Base-by-base conservation (phyloP, 371 early-diverging fungal genomes). In the Mortierella sp. region DNA sequence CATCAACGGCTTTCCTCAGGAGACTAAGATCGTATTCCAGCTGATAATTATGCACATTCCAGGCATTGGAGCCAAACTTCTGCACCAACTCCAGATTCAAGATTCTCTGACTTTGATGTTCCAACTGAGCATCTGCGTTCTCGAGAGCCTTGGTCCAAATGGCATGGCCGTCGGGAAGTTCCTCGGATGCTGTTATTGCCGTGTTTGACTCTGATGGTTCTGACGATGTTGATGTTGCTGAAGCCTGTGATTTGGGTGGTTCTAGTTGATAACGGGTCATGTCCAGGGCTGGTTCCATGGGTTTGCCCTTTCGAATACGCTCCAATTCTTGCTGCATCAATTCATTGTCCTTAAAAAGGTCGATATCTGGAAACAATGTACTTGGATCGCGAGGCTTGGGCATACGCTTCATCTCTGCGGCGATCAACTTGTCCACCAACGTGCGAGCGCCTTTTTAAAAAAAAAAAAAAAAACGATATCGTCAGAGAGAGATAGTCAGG, bases 21-120 rank as follows among this genome's bases (percentile, higher is more conserved):
- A 72, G 54, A 21, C 81, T 73, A 3, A 87, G 68, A 30, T 81
- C 56, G 4, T 78, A 71, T 62, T 95, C 93, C 63, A 94, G 70
- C 63, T 94, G 93, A 70, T 86, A 92, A 66, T 94, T 94, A 64
- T 92, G 88, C 23, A 93, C 70, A 71, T 87, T 88, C 95, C 96
- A 96, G 2, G 91, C 89, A 65, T 94, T 94, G 26, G 89, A 81
- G 21, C 95, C 95, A 81, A 90, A 95, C 75, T 89, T 88, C 68
- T 86, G 86, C 56, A 95, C 80, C 43, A 96, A 80, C 70, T 94
- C 96, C 58, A 96, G 70, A 64, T 95, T 96, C 55, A 92, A 73
- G 71, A 92, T 82, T 73, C 95, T 86, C 59, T 86, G 87, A 39
- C 80, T 80, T 79, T 95, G 95, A 66, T 93, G 92, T 79, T 94